Evolutionary conservation across 139 green algal genomes (phyloP), one percentile per base, ranked within the genome.

Genomic region (Chlamydomonas schloesseri): DNA sequence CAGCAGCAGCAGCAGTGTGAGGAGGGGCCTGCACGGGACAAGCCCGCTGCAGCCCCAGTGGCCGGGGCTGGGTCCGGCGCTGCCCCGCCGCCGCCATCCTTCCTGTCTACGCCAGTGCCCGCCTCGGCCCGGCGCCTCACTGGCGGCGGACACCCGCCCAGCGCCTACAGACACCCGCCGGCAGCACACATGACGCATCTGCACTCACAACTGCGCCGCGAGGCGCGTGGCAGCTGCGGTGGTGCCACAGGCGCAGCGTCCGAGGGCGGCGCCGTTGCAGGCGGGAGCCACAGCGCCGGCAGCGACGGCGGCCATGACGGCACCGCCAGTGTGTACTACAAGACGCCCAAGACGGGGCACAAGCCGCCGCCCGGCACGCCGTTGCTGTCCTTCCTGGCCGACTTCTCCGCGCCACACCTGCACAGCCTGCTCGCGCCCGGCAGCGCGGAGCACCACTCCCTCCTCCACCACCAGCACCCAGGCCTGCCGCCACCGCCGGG

Each of bases 281-380:
- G 20, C 57, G 9, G 21, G 6, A 2, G 3, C 57, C 6, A 4
- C 21, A 3, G 20, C 57, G 21, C 13, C 36, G 3, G 0, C 53
- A 73, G 76, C n/a, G 58, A 73, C 29, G 76, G 76, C 37, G 76
- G 76, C 34, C 42, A 62, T 9, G 76, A 83, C 60, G 76, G 76
- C 76, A 46, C 37, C 26, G 76, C 76, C 24, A 83, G 37, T 60
- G 15, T 83, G 34, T 83, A 83, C 75, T 83, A 73, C 76, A 73
- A 83, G 76, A 62, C 76, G 36, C 37, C 76, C 28, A 83, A 83
- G 62, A 18, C 6, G 26, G 33, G 33, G 34, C 28, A 42, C 11
- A 62, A 33, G 42, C 34, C 37, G 34, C 21, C 28, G 14, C 20
- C n/a, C 2, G 57, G 8, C 34, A 34, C 53, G n/a, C 67, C 31